Evolutionary conservation across 2,329 filamentous ascomycete species (phyloP), one percentile per base, ranked within the genome.

Genomic region (Cercospora beticola): DNA sequence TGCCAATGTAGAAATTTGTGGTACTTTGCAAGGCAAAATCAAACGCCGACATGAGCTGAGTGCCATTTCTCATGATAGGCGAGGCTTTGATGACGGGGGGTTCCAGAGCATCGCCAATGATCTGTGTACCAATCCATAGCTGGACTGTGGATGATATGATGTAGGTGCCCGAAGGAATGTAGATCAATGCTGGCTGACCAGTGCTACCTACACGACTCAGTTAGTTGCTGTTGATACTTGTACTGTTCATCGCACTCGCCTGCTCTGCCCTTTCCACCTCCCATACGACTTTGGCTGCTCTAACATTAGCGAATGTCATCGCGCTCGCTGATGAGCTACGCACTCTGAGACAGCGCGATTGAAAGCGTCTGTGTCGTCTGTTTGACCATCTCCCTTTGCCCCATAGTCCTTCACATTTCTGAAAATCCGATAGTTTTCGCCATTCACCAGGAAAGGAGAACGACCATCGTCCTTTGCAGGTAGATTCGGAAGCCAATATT

Each of bases 281-380:
- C 58, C 58, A 61, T 63, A n/a, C 68, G 68, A 31, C 68, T 70
- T 31, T 70, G 65, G n/a, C 60, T 62, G 40, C 23, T 16, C 10
- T 52, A 18, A 16, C 7, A 52, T 62, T 31, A 62, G 60, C 40
- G 30, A 5, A 52, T 14, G 2, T 49, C 14, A 9, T 26, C 10
- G 16, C 58, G 3, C 16, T 30, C 43, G 3, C 36, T 21, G 21
- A 52, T 16, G 21, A 5, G 8, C 21, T n/a, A 52, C 60, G 36
- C 28, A 62, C 49, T 69, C 68, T 3, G 87, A 85, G 74, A 97
- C 90, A 70, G 93, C 93, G 56, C 83, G 80, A 82, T 97, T 97
- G 85, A 98, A 97, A 65, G 93, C 92, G 1, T 81, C 89, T 0
- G 93, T 97, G 78, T 97, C 94, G 77, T 97, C 94, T n/a, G 90